Base-by-base conservation (phyloP, 345 rosid genomes). In the Streptanthus diversifolius region DNA sequence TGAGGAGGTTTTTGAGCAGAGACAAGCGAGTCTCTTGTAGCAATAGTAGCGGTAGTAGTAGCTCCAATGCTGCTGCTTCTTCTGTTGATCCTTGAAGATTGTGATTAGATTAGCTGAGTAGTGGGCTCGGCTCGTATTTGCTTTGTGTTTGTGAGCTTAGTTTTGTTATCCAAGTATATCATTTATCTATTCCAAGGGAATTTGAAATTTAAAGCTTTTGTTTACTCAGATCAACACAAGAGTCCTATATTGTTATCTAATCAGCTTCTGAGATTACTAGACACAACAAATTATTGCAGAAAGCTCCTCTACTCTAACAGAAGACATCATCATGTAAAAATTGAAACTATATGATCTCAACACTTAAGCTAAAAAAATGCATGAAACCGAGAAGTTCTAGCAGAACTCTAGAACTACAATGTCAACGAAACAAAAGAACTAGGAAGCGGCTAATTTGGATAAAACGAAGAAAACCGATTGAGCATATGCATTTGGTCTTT, bases 1-100 rank as follows among this genome's bases (percentile, higher is more conserved):
- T 93, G 72, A 91, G 82, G 80, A 87, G 97, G 76, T 86, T 93
- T 57, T 71, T 93, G 71, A 89, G 92, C 60, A 84, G 92, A 76
- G 97, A 88, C 70, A 91, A 79, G 79, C 85, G 88, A 76, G 78
- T 82, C 19, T 68, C 66, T 80, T 84, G 91, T 60, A 79, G 77
- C 55, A 63, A 60, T 76, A 68, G 57, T 63, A 80, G 70, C 52
- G 41, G 70, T 79, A 36, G 74, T 37, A 61, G 79, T 62, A 71
- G 75, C 71, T 70, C 86, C 33, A 73, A 41, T 65, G 84, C 84
- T 80, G 63, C 67, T 70, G 76, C 87, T 79, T 69, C 87, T 79
- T 76, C 79, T 51, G 74, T 58, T 67, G 92, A 84, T 79, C 86
- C 75, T 74, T 87, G 77, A 83, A 64, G 35, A 2, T 39, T 70